phyloP scores from a whole-genome alignment of 2,329 filamentous ascomycete genomes.

The Paecilomyces sp. region DNA sequence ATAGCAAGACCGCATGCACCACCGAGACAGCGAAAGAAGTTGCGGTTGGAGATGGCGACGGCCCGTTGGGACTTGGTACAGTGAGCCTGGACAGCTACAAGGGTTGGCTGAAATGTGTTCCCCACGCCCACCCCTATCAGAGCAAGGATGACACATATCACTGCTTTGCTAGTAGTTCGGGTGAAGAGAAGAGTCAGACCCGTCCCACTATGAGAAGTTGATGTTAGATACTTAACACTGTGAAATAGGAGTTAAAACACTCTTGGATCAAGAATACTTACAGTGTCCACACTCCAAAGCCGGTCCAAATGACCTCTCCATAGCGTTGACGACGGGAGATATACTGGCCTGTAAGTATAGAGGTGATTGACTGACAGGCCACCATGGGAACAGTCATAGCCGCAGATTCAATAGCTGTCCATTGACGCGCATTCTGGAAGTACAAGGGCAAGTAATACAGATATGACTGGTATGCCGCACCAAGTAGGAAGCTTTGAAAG shows the following conservation, averaged over 20 bases:
- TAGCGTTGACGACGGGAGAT: conserved; percentile 53
- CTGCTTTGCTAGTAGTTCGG: conserved; percentile 36
- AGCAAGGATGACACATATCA: conserved; percentile 45
- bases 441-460: conserved; percentile 58
- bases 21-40: conserved; percentile 55
- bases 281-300: conserved; percentile 41
- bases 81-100: conserved; percentile 55
- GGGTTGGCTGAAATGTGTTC: conserved; percentile 44
- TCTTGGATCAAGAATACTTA: conserved; percentile 10
- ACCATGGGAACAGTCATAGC: conserved; percentile 46
- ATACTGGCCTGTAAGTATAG: conserved; percentile 47
- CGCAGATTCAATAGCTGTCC: conserved; percentile 43
- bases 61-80: conserved; percentile 51
- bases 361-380: conserved; percentile 33
- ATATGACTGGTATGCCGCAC: conserved; percentile 52
- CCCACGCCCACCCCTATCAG: conserved; percentile 50
- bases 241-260: neutral
- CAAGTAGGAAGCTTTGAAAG: conserved; percentile 53
- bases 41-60: conserved; percentile 55
- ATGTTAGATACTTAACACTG: neutral
- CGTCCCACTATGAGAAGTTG: conserved; percentile 29
- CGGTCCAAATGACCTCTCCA: conserved; percentile 50
- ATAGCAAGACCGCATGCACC: conserved; percentile 53
- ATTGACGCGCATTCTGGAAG: conserved; percentile 50
- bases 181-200: conserved; percentile 48